Percentiles rank a stretch among this genome's conserved stretches.
These are phyloP conservation scores for Microcos paniculata DNA, from an alignment of 345 rosid species.

Conservation along the genomic window DNA sequence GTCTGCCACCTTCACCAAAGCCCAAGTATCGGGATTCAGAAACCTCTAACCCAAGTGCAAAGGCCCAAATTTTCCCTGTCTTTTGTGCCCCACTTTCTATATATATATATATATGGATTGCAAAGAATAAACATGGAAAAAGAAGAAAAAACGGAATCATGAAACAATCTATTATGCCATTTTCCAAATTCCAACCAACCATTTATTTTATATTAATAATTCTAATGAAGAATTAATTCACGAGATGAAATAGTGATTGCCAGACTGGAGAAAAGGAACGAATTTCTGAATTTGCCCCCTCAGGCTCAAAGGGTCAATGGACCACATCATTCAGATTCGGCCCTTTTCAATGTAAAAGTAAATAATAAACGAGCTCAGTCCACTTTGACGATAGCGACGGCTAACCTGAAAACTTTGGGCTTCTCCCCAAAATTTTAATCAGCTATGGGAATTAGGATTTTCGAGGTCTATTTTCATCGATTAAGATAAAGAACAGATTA, in stretches of 20 bases:
- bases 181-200: too few species aligned
- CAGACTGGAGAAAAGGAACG: not conserved
- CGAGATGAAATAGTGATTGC: not conserved
- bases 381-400: not conserved
- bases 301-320: not conserved
- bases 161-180: not conserved
- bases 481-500: too few species aligned
- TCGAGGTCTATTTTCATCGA: too few species aligned
- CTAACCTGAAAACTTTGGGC: not conserved
- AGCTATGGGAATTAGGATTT: not conserved
- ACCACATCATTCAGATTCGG: not conserved
- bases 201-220: not conserved
- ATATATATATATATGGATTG: not conserved
- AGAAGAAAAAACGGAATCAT: not conserved
- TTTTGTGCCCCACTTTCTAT: not conserved
- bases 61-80: not conserved
- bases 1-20: constrained; percentile 34
- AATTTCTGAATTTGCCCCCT: not conserved
- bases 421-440: not conserved
- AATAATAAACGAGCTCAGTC: not conserved
- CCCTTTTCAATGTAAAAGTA: not conserved
- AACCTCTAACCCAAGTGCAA: not conserved
- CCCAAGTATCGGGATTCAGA: not conserved
- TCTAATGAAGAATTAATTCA: not conserved
- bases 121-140: not conserved